phyloP scores from a whole-genome alignment of 2,329 filamentous ascomycete genomes.

The Ophiostoma sp. region DNA sequence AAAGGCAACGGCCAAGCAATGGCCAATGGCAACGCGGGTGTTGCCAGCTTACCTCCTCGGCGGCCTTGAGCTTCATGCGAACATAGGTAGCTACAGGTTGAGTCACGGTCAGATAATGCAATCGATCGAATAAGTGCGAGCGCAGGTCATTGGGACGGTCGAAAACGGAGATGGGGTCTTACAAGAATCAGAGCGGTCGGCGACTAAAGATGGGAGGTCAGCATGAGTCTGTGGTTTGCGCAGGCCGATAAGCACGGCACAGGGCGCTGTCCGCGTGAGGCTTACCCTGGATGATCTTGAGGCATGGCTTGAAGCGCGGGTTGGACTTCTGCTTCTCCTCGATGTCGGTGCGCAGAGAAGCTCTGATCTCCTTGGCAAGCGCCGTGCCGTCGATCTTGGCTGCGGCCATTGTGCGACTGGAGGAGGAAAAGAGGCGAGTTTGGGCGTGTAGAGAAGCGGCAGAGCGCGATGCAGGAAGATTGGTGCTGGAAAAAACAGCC shows the following conservation, averaged over 20 bases:
- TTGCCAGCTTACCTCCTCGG: slow-evolving; percentile 65
- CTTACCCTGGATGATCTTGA: slow-evolving; percentile 91
- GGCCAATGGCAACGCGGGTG: neutral
- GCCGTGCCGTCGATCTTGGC: slow-evolving; percentile 92
- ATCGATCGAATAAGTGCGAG: too few relatives aligned
- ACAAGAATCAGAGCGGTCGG: slow-evolving; percentile 89
- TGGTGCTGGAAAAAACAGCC: neutral
- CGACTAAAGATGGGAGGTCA: slow-evolving; percentile 53
- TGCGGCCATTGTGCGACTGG: slow-evolving; percentile 66
- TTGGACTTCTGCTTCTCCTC: slow-evolving; percentile 73
- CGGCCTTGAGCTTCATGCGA: slow-evolving; percentile 98
- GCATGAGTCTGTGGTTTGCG: neutral
- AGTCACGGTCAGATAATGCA: neutral
- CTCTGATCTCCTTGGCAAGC: slow-evolving; percentile 87
- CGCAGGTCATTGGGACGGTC: neutral
- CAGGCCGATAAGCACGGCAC: neutral
- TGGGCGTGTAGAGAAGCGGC: neutral
- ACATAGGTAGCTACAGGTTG: slow-evolving; percentile 76
- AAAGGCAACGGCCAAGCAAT: neutral
- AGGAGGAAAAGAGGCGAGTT: slow-evolving; percentile 39
- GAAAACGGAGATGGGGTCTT: slow-evolving; percentile 36
- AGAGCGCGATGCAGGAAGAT: neutral
- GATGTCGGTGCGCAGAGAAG: slow-evolving; percentile 74
- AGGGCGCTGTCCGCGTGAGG: too few relatives aligned
- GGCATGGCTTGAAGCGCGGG: slow-evolving; percentile 77